Percentiles rank a stretch among this genome's conserved stretches.
Conservation (phyloP, 257 asterid species). For the Verbena officinalis region DNA sequence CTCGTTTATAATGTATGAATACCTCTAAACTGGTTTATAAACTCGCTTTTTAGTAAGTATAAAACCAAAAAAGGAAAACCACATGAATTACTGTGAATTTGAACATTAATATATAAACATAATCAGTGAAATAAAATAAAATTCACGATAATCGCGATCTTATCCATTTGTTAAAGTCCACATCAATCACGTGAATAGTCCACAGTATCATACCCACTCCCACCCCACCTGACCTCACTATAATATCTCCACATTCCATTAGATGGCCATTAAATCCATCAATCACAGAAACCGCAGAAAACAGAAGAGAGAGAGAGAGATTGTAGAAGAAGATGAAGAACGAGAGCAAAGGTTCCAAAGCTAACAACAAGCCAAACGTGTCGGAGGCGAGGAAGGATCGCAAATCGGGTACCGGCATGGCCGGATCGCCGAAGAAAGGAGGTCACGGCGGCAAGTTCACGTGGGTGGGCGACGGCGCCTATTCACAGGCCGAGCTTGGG, state of each 20-base stretch:
- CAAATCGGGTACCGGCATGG: slow-evolving; percentile 60
- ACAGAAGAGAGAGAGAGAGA: background rate
- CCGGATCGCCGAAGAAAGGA: slow-evolving; percentile 86
- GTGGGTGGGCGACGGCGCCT: slow-evolving; percentile 76
- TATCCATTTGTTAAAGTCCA: background rate
- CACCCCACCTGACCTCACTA: background rate
- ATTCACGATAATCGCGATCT: background rate
- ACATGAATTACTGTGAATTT: too few species aligned
- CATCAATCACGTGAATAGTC: background rate
- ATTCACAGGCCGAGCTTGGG: slow-evolving; percentile 57
- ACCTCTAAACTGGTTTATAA: too few species aligned
- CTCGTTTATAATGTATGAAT: too few species aligned
- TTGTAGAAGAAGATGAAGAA: slow-evolving; percentile 44
- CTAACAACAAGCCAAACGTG: slow-evolving; percentile 32
- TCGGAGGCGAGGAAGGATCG: slow-evolving; percentile 54
- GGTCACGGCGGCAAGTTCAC: slow-evolving; percentile 91
- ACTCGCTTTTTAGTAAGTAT: too few species aligned
- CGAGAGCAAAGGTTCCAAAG: slow-evolving; percentile 40
- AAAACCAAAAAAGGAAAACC: too few species aligned
- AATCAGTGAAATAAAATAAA: background rate
- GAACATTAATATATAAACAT: background rate
- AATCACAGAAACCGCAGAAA: background rate
- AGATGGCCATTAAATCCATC: background rate
- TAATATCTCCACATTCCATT: background rate
- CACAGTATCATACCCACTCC: background rate